Conservation (phyloP, 164 flowering plant genomes). For the Vitis amurensis region DNA sequence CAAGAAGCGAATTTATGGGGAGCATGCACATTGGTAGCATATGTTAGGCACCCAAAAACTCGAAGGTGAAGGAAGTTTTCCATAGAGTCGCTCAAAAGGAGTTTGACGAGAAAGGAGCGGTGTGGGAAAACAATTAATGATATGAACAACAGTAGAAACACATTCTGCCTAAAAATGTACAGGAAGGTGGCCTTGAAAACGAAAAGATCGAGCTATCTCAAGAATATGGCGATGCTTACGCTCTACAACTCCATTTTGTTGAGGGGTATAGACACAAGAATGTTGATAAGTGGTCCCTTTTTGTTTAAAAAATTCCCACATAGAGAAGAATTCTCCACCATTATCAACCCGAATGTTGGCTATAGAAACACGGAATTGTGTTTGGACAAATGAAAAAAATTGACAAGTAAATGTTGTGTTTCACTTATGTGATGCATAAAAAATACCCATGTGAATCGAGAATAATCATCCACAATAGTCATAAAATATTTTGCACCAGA, state of each 20-base stretch:
- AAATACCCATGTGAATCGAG: neutral
- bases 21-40: neutral
- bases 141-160: neutral
- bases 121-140: slow-evolving; percentile 7
- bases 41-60: slow-evolving; percentile 3
- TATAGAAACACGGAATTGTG: neutral
- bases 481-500: no score
- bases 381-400: neutral
- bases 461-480: no score
- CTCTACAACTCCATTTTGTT: slow-evolving; percentile 13
- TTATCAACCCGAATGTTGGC: no score
- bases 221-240: slow-evolving; percentile 12
- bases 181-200: slow-evolving; percentile 5
- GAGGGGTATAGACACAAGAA: neutral
- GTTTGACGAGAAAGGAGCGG: neutral
- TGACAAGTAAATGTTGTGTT: neutral
- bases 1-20: slow-evolving; percentile 8
- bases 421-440: neutral
- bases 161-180: slow-evolving; percentile 11
- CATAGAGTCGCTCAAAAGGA: no score
- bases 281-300: no score
- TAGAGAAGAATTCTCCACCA: no score
- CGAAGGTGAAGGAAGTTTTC: neutral
- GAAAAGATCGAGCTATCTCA: slow-evolving; percentile 4
- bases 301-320: no score